Conservation (phyloP, 2,329 filamentous ascomycete species). For the Pseudogymnoascus sp. region DNA sequence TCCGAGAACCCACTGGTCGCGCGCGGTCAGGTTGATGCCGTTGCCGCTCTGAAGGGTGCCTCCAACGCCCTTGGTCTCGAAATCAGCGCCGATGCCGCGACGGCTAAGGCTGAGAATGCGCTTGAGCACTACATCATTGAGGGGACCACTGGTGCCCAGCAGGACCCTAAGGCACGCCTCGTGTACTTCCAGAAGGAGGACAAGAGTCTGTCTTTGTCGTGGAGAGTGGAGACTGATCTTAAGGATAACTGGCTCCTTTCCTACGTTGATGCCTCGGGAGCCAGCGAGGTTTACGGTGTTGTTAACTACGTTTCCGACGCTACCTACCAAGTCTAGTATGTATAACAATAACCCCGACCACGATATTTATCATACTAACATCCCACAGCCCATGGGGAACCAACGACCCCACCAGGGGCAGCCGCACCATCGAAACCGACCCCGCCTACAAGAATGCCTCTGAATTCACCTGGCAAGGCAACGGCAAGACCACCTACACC, state of each 20-base stretch:
- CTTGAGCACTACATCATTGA: conserved; percentile 38
- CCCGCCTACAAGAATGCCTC: conserved; percentile 41
- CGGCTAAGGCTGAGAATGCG: conserved; percentile 32
- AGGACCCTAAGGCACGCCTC: conserved; percentile 47
- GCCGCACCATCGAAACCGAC: conserved; percentile 37
- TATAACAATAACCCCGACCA: too few species aligned
- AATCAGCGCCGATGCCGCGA: conserved; percentile 28
- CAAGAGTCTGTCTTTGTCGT: conserved; percentile 41
- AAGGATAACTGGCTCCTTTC: conserved; percentile 50
- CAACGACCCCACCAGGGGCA: conserved; percentile 45
- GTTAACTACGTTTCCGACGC: conserved; percentile 51
- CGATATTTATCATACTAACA: conserved; percentile 12
- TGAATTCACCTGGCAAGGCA: conserved; percentile 45
- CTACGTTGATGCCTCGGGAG: conserved; percentile 42
- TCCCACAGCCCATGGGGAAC: conserved; percentile 40
- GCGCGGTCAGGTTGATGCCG: conserved; percentile 36
- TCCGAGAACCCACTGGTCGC: conserved; percentile 33
- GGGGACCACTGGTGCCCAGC: conserved; percentile 40
- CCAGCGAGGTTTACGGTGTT: conserved; percentile 42
- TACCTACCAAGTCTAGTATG: conserved; percentile 46
- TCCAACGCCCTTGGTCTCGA: conserved; percentile 13
- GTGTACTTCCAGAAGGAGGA: conserved; percentile 45
- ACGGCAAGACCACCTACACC: conserved; percentile 41
- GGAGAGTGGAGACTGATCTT: conserved; percentile 52
- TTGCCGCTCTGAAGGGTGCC: conserved; percentile 33